phyloP scores from a whole-genome alignment of 495 filamentous ascomycete genomes.

The Astrothelium subdiscretum region DNA sequence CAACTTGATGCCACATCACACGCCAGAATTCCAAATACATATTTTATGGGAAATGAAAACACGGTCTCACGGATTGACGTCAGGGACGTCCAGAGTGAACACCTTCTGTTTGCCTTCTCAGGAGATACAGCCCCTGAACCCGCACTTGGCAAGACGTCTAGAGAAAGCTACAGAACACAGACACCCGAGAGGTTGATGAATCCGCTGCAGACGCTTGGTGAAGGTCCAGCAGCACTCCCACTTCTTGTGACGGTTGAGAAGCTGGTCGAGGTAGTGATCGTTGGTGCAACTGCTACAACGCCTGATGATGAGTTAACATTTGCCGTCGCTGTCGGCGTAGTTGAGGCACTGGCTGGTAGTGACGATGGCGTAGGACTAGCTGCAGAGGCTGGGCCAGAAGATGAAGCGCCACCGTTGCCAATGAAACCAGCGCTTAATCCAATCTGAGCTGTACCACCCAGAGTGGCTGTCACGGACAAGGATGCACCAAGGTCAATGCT shows the following conservation, averaged over 20 bases:
- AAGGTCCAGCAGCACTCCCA: neutral
- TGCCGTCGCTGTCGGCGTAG: neutral
- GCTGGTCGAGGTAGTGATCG: neutral
- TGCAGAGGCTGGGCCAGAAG: neutral
- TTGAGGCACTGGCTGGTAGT: neutral
- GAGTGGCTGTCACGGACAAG: neutral
- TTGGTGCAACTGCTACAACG: neutral
- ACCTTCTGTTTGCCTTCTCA: too few relatives aligned
- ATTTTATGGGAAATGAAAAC: too few relatives aligned
- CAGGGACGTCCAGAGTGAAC: too few relatives aligned
- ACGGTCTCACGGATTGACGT: too few relatives aligned
- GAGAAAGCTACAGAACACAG: too few relatives aligned
- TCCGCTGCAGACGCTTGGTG: too few relatives aligned
- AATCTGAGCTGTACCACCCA: neutral
- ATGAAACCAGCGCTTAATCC: neutral
- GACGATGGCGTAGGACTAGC: neutral
- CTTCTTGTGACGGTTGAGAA: too few relatives aligned
- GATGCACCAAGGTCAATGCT: neutral
- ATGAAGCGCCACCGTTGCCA: neutral
- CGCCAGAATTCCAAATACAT: too few relatives aligned
- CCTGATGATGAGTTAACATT: neutral
- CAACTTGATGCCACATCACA: too few relatives aligned
- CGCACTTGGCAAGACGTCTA: too few relatives aligned
- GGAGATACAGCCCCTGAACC: too few relatives aligned
- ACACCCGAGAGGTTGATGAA: too few relatives aligned